Evolutionary conservation across 768 basidiomycete genomes (phyloP).

Genomic region (Gymnopilus junonius): DNA sequence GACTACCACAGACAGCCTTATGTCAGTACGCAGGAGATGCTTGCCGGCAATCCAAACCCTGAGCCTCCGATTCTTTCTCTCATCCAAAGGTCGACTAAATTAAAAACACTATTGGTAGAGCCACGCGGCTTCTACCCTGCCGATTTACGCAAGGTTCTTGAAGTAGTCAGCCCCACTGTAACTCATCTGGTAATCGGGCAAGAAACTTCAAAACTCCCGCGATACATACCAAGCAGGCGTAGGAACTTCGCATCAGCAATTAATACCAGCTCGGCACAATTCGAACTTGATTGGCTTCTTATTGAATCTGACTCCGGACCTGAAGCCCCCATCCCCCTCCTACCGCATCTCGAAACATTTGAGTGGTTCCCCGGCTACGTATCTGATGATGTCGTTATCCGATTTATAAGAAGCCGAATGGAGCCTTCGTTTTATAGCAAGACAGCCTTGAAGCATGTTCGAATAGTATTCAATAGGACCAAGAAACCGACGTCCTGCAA

Average conservation of each 20-base stretch:
- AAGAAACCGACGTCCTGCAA: background rate
- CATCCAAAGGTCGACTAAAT: background rate
- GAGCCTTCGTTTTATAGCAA: background rate
- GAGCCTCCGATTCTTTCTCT: background rate
- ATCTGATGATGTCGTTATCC: background rate
- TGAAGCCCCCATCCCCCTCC: background rate
- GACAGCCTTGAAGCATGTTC: background rate
- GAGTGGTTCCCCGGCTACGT: background rate
- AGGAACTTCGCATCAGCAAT: background rate
- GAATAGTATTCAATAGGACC: background rate
- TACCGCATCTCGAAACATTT: background rate
- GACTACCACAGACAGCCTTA: background rate
- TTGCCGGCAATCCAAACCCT: background rate
- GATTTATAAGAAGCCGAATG: background rate
- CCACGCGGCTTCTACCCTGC: background rate
- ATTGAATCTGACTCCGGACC: background rate
- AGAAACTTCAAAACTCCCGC: background rate
- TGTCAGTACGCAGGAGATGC: background rate
- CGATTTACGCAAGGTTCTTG: background rate
- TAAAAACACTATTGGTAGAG: background rate
- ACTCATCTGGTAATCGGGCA: background rate
- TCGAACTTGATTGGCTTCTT: background rate
- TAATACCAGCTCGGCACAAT: background rate
- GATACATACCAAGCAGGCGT: background rate
- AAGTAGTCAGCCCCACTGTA: background rate